A percentile compares a stretch with the other conserved stretches of the same genome.
phyloP scores from a whole-genome alignment of 2,329 filamentous ascomycete species.

The Fusarium falciforme region DNA sequence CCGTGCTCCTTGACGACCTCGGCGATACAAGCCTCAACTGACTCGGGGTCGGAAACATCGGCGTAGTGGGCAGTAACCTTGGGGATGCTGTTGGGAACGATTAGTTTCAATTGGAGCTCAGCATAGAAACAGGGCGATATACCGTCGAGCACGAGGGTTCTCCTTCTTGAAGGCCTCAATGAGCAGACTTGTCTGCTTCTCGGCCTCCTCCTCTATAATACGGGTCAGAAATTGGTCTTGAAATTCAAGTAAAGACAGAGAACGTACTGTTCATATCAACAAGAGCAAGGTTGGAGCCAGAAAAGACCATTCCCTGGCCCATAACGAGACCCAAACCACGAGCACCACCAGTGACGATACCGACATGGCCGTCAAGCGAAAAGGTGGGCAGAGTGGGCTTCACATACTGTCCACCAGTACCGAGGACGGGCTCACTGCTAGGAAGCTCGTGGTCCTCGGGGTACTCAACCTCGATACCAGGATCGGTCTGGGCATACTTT shows the following conservation, averaged over 20 bases:
- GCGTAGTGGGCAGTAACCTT: slow-evolving; percentile 91
- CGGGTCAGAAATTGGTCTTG: slow-evolving; percentile 19
- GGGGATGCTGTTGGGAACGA: slow-evolving; percentile 66
- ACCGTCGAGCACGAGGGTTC: slow-evolving; percentile 80
- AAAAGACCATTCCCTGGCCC: slow-evolving; percentile 90
- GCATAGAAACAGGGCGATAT: slow-evolving; percentile 38
- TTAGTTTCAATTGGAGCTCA: slow-evolving; percentile 5
- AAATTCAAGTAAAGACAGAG: not conserved
- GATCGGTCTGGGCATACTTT: slow-evolving; percentile 82
- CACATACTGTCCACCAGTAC: slow-evolving; percentile 82
- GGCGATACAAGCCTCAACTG: slow-evolving; percentile 78
- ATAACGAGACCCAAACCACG: slow-evolving; percentile 91
- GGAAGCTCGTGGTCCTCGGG: slow-evolving; percentile 81
- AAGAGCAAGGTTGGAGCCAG: slow-evolving; percentile 88
- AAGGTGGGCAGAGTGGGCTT: slow-evolving; percentile 88
- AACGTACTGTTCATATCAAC: slow-evolving; percentile 90
- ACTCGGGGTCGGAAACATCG: slow-evolving; percentile 84
- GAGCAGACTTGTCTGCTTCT: slow-evolving; percentile 78
- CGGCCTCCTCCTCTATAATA: slow-evolving; percentile 81
- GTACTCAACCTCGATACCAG: slow-evolving; percentile 81
- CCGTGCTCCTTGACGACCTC: slow-evolving; percentile 72
- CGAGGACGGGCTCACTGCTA: slow-evolving; percentile 75
- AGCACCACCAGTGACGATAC: slow-evolving; percentile 89
- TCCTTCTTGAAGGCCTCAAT: slow-evolving; percentile 81
- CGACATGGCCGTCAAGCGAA: slow-evolving; percentile 85